Conservation (phyloP, 768 basidiomycete genomes). For the Boletellus sp. region DNA sequence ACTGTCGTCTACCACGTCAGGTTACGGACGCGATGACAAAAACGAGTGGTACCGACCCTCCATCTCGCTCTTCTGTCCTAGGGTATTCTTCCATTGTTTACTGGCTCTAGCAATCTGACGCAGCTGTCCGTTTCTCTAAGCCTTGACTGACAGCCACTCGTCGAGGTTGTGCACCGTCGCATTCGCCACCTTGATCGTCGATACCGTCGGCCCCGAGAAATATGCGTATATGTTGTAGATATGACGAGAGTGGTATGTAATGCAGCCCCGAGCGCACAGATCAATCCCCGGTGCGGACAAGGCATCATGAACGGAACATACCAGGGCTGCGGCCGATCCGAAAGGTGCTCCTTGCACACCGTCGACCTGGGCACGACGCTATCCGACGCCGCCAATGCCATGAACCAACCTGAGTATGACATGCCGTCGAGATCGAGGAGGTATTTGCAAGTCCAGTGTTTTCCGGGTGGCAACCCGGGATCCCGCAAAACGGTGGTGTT, state of each 20-base stretch:
- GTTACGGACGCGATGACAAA: neutral
- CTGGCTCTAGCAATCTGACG: constrained; percentile 86
- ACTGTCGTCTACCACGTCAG: constrained; percentile 38
- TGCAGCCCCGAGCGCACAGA: constrained; percentile 62
- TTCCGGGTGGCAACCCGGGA: constrained; percentile 77
- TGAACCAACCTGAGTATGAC: constrained; percentile 90
- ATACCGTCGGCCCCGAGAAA: constrained; percentile 79
- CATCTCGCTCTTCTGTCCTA: constrained; percentile 85
- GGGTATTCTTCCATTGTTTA: constrained; percentile 86
- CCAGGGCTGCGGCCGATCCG: constrained; percentile 93
- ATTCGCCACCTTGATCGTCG: constrained; percentile 53
- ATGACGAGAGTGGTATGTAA: constrained; percentile 85
- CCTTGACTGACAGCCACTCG: constrained; percentile 31
- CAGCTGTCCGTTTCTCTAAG: constrained; percentile 69
- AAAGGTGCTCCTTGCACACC: constrained; percentile 87
- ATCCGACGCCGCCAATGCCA: constrained; percentile 81
- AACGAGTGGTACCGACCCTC: constrained; percentile 58
- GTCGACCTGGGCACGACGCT: constrained; percentile 88
- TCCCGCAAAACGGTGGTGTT: constrained; percentile 65
- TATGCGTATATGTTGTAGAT: constrained; percentile 92
- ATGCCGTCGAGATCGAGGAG: constrained; percentile 91
- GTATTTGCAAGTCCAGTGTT: constrained; percentile 93
- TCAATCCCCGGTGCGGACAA: neutral
- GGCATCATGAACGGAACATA: constrained; percentile 25
- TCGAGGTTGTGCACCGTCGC: constrained; percentile 36